These are phyloP conservation scores for Camellia granthamiana DNA, from an alignment of 148 eudicot genomes.

Conservation along the genomic window DNA sequence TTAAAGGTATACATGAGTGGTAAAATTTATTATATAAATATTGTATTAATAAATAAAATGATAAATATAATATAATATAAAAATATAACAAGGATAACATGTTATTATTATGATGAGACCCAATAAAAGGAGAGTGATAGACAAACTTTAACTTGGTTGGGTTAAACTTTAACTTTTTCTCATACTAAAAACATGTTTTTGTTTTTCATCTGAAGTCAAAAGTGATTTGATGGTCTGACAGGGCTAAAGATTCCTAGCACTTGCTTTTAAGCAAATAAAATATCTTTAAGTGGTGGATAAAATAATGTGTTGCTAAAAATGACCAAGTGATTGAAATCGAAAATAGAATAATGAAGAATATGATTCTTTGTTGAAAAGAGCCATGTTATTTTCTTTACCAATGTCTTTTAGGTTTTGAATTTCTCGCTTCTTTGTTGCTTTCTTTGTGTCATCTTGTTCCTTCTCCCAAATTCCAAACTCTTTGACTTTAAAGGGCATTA, in stretches of 20 bases:
- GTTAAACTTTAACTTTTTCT: too few relatives aligned
- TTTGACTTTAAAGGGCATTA: neutral
- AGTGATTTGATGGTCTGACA: conserved; percentile 10
- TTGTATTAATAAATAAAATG: too few relatives aligned
- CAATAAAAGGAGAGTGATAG: too few relatives aligned
- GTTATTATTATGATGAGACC: too few relatives aligned
- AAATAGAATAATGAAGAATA: neutral
- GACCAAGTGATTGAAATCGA: conserved; percentile 1
- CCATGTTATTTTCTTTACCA: neutral
- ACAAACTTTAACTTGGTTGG: too few relatives aligned
- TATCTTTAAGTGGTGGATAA: conserved; percentile 30
- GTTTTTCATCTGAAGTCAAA: conserved; percentile 2
- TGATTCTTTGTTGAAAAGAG: neutral
- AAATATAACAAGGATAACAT: too few relatives aligned
- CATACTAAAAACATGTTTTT: neutral
- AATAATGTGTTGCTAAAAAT: conserved; percentile 10
- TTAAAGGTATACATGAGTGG: too few relatives aligned
- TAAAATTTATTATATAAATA: too few relatives aligned
- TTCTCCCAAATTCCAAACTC: conserved; percentile 3
- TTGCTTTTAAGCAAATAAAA: conserved; percentile 22
- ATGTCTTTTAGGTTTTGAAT: neutral
- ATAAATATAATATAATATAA: too few relatives aligned
- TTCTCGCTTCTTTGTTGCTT: neutral
- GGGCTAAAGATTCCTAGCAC: conserved; percentile 28
- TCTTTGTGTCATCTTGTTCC: neutral